Conservation (phyloP, 2,329 filamentous ascomycete species). For the Epichloe elymi region DNA sequence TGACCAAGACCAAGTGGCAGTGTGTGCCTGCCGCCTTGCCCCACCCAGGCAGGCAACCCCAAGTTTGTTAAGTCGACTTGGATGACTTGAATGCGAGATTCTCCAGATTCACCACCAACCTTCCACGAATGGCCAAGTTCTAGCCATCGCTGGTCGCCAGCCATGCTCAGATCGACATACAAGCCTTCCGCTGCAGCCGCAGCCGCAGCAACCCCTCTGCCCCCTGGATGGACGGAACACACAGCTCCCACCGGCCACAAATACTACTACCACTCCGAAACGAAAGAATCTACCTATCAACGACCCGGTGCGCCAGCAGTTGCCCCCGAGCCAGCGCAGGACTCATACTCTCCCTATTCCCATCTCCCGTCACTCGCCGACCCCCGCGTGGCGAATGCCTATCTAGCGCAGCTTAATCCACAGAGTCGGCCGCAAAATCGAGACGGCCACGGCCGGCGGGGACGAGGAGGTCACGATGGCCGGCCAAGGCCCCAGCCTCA, state of each 20-base stretch:
- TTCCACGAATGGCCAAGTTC: not conserved
- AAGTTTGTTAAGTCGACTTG: not conserved
- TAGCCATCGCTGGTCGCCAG: not conserved
- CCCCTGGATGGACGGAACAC: slow-evolving; percentile 83
- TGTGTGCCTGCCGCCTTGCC: too few relatives aligned
- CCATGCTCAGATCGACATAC: slow-evolving; percentile 70
- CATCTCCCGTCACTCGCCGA: slow-evolving; percentile 32
- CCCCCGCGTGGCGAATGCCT: slow-evolving; percentile 45
- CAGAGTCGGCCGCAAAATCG: slow-evolving; percentile 23
- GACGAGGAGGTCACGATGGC: slow-evolving; percentile 34
- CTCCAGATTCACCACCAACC: not conserved
- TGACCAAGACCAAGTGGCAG: too few relatives aligned
- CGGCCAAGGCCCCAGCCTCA: slow-evolving; percentile 53
- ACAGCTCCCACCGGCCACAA: slow-evolving; percentile 75
- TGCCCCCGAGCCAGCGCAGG: slow-evolving; percentile 18
- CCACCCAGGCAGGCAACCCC: not conserved
- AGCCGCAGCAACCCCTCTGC: slow-evolving; percentile 42
- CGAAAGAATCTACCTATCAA: slow-evolving; percentile 77
- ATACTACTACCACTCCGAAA: slow-evolving; percentile 77
- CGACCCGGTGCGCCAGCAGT: slow-evolving; percentile 40
- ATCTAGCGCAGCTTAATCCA: slow-evolving; percentile 40
- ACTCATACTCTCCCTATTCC: slow-evolving; percentile 13
- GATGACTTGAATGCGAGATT: not conserved
- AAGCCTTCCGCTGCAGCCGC: slow-evolving; percentile 33
- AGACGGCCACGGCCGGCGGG: slow-evolving; percentile 23